These are phyloP conservation scores for Leishmania martiniquensis DNA, from an alignment of 208 protist species.

Conservation along the genomic window DNA sequence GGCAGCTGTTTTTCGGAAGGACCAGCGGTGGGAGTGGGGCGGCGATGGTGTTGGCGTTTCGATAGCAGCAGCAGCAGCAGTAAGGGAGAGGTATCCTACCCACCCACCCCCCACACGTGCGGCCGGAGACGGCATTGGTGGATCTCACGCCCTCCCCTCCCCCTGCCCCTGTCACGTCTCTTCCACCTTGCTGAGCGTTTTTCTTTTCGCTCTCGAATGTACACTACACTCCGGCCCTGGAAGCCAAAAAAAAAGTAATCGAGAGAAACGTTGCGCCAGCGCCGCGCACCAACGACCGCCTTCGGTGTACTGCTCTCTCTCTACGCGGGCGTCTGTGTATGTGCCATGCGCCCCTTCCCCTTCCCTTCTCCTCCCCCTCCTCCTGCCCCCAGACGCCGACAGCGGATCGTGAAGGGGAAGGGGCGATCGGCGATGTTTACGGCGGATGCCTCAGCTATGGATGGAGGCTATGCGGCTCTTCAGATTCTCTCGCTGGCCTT, in stretches of 20 bases:
- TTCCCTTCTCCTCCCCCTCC: no score
- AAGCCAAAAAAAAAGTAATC: not conserved
- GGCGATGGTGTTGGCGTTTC: not conserved
- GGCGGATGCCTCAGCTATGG: not conserved
- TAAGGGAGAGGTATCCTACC: not conserved
- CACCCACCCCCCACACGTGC: not conserved
- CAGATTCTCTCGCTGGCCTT: not conserved
- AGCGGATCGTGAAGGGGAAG: not conserved
- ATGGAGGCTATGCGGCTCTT: no score
- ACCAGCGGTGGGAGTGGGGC: not conserved
- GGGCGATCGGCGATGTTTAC: not conserved
- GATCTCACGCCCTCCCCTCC: not conserved
- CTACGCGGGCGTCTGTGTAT: not conserved
- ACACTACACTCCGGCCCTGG: not conserved
- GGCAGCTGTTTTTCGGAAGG: no score
- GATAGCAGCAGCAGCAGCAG: not conserved
- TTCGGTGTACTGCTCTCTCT: not conserved
- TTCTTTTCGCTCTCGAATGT: not conserved
- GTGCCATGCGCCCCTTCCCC: not conserved
- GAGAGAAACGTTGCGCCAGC: not conserved
- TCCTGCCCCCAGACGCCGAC: not conserved
- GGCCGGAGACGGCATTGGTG: not conserved
- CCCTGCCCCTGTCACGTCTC: not conserved
- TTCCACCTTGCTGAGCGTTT: not conserved
- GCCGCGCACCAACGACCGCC: not conserved